These are phyloP conservation scores for Papiliotrema laurentii DNA, from an alignment of 1,284 basidiomycete genomes.

Conservation along the genomic window DNA sequence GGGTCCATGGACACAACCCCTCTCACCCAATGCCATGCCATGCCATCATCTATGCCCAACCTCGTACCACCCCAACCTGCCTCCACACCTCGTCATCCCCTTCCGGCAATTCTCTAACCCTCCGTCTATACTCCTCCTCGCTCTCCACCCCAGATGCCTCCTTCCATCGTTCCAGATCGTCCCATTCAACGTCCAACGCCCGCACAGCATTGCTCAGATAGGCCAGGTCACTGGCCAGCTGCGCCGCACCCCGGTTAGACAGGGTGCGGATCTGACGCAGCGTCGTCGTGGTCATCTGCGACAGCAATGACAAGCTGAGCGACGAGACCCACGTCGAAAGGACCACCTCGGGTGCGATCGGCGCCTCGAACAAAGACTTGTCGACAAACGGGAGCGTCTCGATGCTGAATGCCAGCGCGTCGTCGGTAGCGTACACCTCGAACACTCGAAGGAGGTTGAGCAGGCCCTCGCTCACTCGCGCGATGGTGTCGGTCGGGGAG, in stretches of 20 bases:
- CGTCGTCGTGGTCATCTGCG: slow-evolving; percentile 63
- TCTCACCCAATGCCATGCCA: too few species aligned
- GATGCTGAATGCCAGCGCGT: slow-evolving; percentile 82
- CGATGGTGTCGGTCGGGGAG: slow-evolving; percentile 81
- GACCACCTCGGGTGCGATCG: slow-evolving; percentile 65
- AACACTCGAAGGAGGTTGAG: slow-evolving; percentile 89
- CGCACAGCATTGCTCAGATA: slow-evolving; percentile 88
- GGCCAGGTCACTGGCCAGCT: slow-evolving; percentile 80
- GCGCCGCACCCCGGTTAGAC: slow-evolving; percentile 64
- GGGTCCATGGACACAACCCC: too few species aligned
- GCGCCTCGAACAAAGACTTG: slow-evolving; percentile 53
- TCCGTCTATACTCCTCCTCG: slow-evolving; percentile 43
- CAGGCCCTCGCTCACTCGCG: slow-evolving; percentile 84
- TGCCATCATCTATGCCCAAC: neutral
- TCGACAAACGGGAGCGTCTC: slow-evolving; percentile 71
- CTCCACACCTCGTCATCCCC: slow-evolving; percentile 9
- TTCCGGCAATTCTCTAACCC: slow-evolving; percentile 5
- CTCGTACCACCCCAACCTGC: slow-evolving; percentile 1
- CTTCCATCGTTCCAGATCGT: slow-evolving; percentile 69
- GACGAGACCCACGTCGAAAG: slow-evolving; percentile 85
- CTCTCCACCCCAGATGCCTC: slow-evolving; percentile 60
- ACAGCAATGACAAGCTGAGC: slow-evolving; percentile 71
- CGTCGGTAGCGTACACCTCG: slow-evolving; percentile 89
- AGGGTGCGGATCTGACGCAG: slow-evolving; percentile 61
- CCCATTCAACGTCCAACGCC: slow-evolving; percentile 79